These are phyloP conservation scores for Eucalyptus grandis DNA, from an alignment of 345 rosid genomes.

Conservation along the genomic window DNA sequence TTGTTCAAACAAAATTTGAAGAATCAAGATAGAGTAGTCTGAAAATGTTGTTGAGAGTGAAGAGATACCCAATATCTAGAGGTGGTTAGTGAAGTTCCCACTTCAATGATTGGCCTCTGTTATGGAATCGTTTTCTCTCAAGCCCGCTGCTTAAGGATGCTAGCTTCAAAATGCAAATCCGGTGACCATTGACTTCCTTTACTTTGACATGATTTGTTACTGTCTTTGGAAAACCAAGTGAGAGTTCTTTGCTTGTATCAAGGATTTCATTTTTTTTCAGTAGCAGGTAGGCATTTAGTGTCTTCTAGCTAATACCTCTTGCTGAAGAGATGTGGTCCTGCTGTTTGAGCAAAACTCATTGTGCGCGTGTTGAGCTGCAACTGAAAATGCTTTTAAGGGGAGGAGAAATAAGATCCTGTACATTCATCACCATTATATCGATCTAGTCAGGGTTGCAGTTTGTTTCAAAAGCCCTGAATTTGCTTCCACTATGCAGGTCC, in stretches of 20 bases:
- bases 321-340: background rate
- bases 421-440: background rate
- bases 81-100: background rate
- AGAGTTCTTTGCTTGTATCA: background rate
- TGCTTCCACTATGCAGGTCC: constrained; percentile 34
- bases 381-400: background rate
- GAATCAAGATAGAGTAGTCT: background rate
- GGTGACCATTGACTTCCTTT: background rate
- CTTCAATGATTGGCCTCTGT: background rate
- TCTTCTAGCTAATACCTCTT: background rate
- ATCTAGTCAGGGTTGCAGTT: background rate
- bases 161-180: background rate
- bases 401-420: background rate
- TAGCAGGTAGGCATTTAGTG: background rate
- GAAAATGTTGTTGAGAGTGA: background rate
- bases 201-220: background rate
- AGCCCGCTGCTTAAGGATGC: background rate
- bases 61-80: background rate
- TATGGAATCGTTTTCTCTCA: background rate
- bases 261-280: background rate
- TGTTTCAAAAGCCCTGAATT: background rate
- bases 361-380: background rate
- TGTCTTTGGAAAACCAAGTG: background rate
- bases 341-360: background rate
- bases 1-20: background rate